Evolutionary conservation across 352 stramenopile species (phyloP).

Genomic region (Phytophthora megakarya): DNA sequence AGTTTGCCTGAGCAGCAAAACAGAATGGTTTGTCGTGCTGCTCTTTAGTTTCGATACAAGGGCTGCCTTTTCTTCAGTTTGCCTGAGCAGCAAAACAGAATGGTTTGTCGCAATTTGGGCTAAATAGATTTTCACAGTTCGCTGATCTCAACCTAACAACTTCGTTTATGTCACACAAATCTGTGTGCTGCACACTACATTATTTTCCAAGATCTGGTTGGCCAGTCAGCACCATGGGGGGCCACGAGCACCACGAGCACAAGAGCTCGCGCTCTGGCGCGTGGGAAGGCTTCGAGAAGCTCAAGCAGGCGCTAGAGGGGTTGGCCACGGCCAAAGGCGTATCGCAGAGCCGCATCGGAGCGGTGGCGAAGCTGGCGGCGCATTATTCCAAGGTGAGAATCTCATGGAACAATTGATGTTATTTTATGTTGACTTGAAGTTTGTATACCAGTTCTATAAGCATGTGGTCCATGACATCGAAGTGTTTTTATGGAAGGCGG

Average conservation of each 20-base stretch:
- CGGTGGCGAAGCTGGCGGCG: conserved; percentile 67
- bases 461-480: conserved; percentile 88
- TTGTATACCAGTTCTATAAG: conserved; percentile 78
- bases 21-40: too few relatives aligned
- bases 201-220: conserved; percentile 33
- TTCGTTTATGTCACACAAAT: conserved; percentile 5
- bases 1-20: too few relatives aligned
- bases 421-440: conserved; percentile 20
- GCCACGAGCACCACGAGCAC: conserved; percentile 40
- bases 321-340: conserved; percentile 78
- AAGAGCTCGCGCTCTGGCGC: conserved; percentile 32
- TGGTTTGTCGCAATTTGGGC: too few relatives aligned
- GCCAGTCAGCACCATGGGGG: conserved; percentile 38
- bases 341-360: conserved; percentile 78
- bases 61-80: too few relatives aligned
- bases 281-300: conserved; percentile 75
- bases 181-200: not conserved
- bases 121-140: too few relatives aligned
- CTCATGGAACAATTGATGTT: not conserved
- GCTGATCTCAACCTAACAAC: conserved; percentile 1
- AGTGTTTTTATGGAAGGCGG: conserved; percentile 82
- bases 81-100: too few relatives aligned
- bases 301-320: conserved; percentile 70
- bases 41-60: too few relatives aligned
- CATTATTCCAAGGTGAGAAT: conserved; percentile 73